Base-by-base conservation (phyloP, 164 flowering plant genomes). In the Vitis rupestris region DNA sequence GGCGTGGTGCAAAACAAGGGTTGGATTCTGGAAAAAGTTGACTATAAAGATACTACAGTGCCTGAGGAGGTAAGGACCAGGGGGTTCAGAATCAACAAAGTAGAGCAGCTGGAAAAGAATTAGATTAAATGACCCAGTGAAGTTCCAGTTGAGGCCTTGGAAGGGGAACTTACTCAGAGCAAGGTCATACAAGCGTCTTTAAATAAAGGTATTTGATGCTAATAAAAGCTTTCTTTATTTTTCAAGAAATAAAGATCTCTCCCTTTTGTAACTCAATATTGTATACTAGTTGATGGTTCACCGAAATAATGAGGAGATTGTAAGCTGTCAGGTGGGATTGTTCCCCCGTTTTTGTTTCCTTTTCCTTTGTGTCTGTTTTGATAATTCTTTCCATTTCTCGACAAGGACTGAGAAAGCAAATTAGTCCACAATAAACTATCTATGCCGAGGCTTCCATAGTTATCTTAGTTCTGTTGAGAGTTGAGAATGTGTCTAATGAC, bases 51-150 rank as follows among this genome's bases (percentile, higher is more conserved):
- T 68, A 72, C 78, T 37, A 82, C 91, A 12, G 63, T 77, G 10
- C 89, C 94, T 2, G 99, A 94, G 66, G 91, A 87, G 81, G 61
- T 90, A 47, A 79, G 98, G 66, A 94, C 80, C 50, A 80, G 99
- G 66, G 98, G 99, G 50, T 94, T 94, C 81, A 82, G 71, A 68
- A 76, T 94, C 66, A 82, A 86, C 63, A 92, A 91, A 77, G 70
- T 82, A 9, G 96, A 87, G 74, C 93, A 92, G 78, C 55, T 85
- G 71, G 97, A 94, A 57, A 72, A 73, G 77, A 83, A 74, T 27
- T 88, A 76, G 59, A 65, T 11, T 23, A 37, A 37, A 37, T 3
- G 79, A 85, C 71, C 88, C 96, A 12, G 97, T 93, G 70, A 88
- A 86, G 58, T 87, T 82, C 65, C 15, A 56, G 66, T 79, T 82